Conservation (phyloP, 2,329 filamentous ascomycete genomes). For the Cladophialophora bantiana region DNA sequence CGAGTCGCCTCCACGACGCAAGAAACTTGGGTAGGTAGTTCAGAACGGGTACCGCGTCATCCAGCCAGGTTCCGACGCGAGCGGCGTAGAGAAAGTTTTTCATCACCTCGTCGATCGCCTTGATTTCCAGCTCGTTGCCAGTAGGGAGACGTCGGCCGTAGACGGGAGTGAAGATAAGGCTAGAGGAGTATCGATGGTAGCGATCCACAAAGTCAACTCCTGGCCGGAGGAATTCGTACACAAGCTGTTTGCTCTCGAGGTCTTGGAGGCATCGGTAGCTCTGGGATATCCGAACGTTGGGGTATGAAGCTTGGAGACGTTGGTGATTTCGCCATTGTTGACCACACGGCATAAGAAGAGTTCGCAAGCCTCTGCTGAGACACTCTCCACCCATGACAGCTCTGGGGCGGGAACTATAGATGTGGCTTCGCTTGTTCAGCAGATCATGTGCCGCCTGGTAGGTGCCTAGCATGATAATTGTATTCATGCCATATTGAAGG, state of each 20-base stretch:
- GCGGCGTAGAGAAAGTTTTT: conserved; percentile 58
- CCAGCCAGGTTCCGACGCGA: conserved; percentile 56
- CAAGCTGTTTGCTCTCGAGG: conserved; percentile 55
- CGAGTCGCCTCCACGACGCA: conserved; percentile 54
- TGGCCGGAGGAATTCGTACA: conserved; percentile 49
- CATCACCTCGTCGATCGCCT: conserved; percentile 56
- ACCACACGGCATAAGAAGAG: conserved; percentile 59
- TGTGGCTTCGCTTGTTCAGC: conserved; percentile 47
- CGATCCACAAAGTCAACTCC: conserved; percentile 53
- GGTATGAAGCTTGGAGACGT: conserved; percentile 52
- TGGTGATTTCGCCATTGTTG: conserved; percentile 55
- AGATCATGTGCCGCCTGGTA: conserved; percentile 47
- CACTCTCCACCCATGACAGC: conserved; percentile 41
- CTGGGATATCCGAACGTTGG: conserved; percentile 53
- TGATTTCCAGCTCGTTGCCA: conserved; percentile 53
- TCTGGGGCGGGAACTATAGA: conserved; percentile 48
- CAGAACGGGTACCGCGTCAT: conserved; percentile 54
- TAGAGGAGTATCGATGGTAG: conserved; percentile 57
- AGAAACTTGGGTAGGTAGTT: conserved; percentile 54
- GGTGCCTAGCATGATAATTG: conserved; percentile 46
- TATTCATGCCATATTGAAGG: conserved; percentile 44
- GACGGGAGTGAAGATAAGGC: conserved; percentile 58
- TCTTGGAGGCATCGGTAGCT: conserved; percentile 58
- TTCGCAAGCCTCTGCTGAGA: conserved; percentile 46
- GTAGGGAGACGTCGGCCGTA: conserved; percentile 56